Evolutionary conservation across 129 eudicot genomes (phyloP), one percentile per base, ranked within the genome.

Genomic region (Centella asiatica): DNA sequence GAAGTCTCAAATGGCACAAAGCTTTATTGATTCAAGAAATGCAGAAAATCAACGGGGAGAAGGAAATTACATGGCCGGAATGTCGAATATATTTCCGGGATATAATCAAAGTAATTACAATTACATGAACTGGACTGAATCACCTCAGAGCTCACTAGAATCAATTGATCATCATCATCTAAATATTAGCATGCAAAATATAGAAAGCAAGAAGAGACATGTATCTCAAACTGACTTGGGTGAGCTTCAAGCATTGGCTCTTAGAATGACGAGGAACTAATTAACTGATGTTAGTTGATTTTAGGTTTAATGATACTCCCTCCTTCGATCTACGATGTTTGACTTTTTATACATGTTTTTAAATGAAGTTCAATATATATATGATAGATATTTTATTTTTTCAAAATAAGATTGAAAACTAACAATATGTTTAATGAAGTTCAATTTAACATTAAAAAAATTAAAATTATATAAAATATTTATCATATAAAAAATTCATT

Each of bases 161-260:
- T 87, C 92, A 28, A 72, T 78, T 48, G 84, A 84, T 44, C 80
- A 70, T 42, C 80, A 70, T 18, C 48, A 57, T 48, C 68, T 46
- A 46, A 62, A 50, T 62, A 81, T 71, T 22, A 80, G 69, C 25
- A 72, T 79, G 71, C 88, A 82, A 54, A 87, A 78, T 49, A 62
- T 67, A 25, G 70, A 77, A 77, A 69, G 67, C 64, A 62, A 75
- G 70, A 90, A 79, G 74, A 87, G 94, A 69, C 72, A 80, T 51
- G 62, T 17, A n/a, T 83, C 83, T 34, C 94, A 69, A 55, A 74
- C 74, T 69, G 97, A 90, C 26, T 70, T 90, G 84, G 74, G 83
- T 71, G 98, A 92, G 78, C 96, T 92, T 44, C 95, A 92, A 75
- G 99, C 75, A 68, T 74, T 87, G 42, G 99, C 99, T 54, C 64